Evolutionary conservation across 306 rosid genomes (phyloP), one percentile per base, ranked within the genome.

Genomic region (Fragaria vesca): DNA sequence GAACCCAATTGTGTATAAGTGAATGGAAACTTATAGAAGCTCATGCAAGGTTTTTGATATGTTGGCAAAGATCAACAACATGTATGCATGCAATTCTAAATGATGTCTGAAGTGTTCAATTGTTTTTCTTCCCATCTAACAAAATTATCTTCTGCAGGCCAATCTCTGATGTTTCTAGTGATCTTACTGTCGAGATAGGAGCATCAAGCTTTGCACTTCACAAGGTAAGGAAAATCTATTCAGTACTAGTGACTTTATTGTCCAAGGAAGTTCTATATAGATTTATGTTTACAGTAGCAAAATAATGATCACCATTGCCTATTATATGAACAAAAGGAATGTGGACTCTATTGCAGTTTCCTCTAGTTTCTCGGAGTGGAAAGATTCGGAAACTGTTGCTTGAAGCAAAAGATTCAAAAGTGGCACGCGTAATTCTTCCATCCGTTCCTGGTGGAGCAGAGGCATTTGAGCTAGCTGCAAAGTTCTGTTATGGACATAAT

Each of bases 101-200:
- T 40, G 15, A 42, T 38, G 52, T 10, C 34, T 16, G 8, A 26
- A 12, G 69, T 57, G 74, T 79, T 78, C 26, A 57, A 34, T 78
- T 45, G 13, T 81, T 76, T 82, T 82, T 72, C 84, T 78, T 55
- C 71, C 74, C 51, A 76, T 85, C 82, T 81, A 78, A 75, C 75
- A 13, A 74, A 55, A 43, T 77, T 78, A 36, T 70, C 6, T 82
- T 45, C 85, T 85, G 69, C 97, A 96, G 99, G 99, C 98, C 99
- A 24, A 91, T 96, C 67, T 96, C 99, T 60, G 99, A 96, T 82
- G 98, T 93, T 67, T 88, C 99, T 47, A 96, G 97, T 70, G 99
- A 96, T 83, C 93, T 96, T 70, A 87, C 86, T 50, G 79, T 96
- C 0, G 99, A 96, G 86, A 86, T 96, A 5, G 99, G 97, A 87